phyloP scores from a whole-genome alignment of 78 protist species.

The Speleostelium caveatum region DNA sequence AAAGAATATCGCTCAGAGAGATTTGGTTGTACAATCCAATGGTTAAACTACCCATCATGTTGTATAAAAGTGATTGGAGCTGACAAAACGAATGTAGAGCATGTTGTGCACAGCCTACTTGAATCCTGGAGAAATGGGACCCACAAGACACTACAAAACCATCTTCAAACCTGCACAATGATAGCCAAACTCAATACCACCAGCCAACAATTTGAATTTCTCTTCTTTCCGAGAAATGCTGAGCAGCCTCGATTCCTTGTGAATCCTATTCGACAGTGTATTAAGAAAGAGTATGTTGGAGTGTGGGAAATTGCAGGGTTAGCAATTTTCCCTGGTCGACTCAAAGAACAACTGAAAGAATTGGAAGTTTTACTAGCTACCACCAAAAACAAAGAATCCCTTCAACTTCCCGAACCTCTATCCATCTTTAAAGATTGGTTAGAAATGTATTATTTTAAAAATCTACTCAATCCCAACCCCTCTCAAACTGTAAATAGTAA shows the following conservation, averaged over 20 bases:
- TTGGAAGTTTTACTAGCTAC: not conserved
- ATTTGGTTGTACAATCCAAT: not conserved
- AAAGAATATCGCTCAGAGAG: not conserved
- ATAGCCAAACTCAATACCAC: not conserved
- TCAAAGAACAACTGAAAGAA: conserved; percentile 38
- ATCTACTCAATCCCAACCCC: not conserved
- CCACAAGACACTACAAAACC: not conserved
- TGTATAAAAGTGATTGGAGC: conserved; percentile 31
- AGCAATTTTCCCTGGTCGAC: conserved; percentile 52
- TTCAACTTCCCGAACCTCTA: not conserved
- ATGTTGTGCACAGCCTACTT: conserved; percentile 1
- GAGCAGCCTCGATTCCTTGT: conserved; percentile 45
- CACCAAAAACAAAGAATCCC: not conserved
- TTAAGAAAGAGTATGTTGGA: conserved; percentile 74
- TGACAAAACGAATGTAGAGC: not conserved
- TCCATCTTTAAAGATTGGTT: conserved; percentile 34
- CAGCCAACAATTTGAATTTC: not conserved
- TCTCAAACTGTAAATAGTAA: not conserved
- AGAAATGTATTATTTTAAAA: conserved; percentile 8
- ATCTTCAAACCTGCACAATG: conserved; percentile 45
- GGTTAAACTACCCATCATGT: conserved; percentile 68
- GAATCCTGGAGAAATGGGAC: conserved; percentile 28
- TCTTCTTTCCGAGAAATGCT: conserved; percentile 53
- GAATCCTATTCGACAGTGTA: conserved; percentile 22
- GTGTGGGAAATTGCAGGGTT: conserved; percentile 44